Percentiles rank a stretch among this genome's conserved stretches.
Evolutionary conservation across 2,329 filamentous ascomycete genomes (phyloP).

Genomic region (Harringtonia aguacate): DNA sequence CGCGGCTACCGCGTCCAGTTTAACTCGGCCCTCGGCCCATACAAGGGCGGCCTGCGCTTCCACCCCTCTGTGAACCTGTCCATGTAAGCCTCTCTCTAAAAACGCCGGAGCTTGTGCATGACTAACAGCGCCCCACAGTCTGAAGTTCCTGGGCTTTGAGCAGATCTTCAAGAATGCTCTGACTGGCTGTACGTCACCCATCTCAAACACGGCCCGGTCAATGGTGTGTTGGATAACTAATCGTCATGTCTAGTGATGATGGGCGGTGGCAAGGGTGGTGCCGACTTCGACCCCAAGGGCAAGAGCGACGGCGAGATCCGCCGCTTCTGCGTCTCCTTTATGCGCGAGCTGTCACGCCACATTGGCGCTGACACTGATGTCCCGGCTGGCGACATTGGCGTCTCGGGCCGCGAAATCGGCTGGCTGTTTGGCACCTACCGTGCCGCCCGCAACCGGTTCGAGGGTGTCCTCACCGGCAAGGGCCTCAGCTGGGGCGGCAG

Average conservation of each 20-base stretch:
- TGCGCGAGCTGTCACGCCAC: conserved; percentile 91
- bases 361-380: conserved; percentile 95
- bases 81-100: conserved; percentile 30
- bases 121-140: conserved; percentile 31
- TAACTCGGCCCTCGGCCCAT: conserved; percentile 94
- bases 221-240: neutral
- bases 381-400: conserved; percentile 93
- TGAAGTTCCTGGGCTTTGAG: conserved; percentile 98
- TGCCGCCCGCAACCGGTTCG: conserved; percentile 78
- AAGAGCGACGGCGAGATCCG: conserved; percentile 97
- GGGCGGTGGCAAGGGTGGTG: conserved; percentile 94
- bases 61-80: conserved; percentile 79
- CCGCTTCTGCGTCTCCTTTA: conserved; percentile 92
- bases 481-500: conserved; percentile 85
- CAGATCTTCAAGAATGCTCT: conserved; percentile 99
- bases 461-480: conserved; percentile 95
- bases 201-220: conserved; percentile 13
- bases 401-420: conserved; percentile 83
- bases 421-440: conserved; percentile 94
- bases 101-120: neutral
- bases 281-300: conserved; percentile 98
- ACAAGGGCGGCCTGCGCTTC: conserved; percentile 95
- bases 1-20: conserved; percentile 94
- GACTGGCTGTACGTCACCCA: conserved; percentile 63
- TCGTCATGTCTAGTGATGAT: conserved; percentile 60